phyloP scores from a whole-genome alignment of 139 green algal species.

The Haematococcus sp. region DNA sequence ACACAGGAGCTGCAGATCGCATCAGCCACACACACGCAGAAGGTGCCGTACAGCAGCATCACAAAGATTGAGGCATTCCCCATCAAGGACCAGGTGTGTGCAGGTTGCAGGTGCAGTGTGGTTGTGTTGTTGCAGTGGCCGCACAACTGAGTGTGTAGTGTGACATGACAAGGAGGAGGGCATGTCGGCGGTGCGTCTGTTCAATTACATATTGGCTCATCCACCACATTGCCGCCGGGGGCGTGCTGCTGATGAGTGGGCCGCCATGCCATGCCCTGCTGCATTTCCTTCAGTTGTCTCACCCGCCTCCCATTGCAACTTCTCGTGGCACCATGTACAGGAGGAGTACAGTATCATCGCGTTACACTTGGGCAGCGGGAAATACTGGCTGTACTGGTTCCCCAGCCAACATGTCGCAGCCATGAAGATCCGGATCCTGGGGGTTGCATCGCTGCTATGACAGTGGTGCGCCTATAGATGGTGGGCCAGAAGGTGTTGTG shows the following conservation, averaged over 20 bases:
- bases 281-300: neutral
- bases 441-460: conserved; percentile 44
- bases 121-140: too few relatives aligned
- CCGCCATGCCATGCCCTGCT: too few relatives aligned
- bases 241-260: too few relatives aligned
- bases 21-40: conserved; percentile 44
- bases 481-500: too few relatives aligned
- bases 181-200: too few relatives aligned
- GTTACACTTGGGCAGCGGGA: conserved; percentile 38
- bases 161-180: too few relatives aligned
- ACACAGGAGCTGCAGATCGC: conserved; percentile 61
- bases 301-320: neutral
- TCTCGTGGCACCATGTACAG: conserved; percentile 10
- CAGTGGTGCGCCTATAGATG: neutral
- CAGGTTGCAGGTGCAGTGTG: too few relatives aligned
- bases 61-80: conserved; percentile 56
- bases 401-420: conserved; percentile 50
- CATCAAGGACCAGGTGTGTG: conserved; percentile 28
- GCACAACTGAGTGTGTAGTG: too few relatives aligned
- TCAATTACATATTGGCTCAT: too few relatives aligned
- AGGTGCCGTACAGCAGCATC: conserved; percentile 41
- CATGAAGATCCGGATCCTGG: conserved; percentile 61
- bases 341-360: conserved; percentile 54
- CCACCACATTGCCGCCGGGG: too few relatives aligned
- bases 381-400: conserved; percentile 66